These are phyloP conservation scores for Verticillium tricorpus DNA, from an alignment of 2,329 filamentous ascomycete genomes.

Conservation along the genomic window DNA sequence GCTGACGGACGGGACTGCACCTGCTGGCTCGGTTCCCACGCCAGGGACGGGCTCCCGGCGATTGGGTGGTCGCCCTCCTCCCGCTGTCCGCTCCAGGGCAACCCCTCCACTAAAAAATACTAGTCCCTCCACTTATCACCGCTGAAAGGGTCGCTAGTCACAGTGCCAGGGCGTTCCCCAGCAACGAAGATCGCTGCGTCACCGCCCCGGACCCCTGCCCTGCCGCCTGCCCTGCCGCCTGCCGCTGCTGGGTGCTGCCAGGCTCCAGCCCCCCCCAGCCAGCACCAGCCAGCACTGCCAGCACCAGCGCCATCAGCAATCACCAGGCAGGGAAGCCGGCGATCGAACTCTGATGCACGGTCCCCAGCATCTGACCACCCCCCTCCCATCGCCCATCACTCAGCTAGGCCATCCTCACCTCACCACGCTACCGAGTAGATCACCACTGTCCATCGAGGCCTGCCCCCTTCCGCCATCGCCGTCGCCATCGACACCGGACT, in stretches of 20 bases:
- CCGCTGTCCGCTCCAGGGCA: not conserved
- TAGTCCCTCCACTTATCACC: conserved; percentile 4
- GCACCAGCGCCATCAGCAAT: not conserved
- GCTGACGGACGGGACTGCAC: not conserved
- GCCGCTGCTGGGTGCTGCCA: conserved; percentile 2
- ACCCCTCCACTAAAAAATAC: conserved; percentile 2
- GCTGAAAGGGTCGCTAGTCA: not conserved
- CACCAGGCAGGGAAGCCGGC: not conserved
- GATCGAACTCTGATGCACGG: not conserved
- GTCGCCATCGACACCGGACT: not conserved
- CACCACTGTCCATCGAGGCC: not conserved
- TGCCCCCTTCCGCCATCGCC: not conserved
- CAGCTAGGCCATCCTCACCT: not conserved
- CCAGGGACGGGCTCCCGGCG: not conserved
- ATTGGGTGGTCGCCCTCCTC: not conserved
- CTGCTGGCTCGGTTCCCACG: not conserved
- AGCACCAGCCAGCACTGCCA: not conserved
- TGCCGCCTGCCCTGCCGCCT: not conserved
- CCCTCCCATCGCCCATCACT: not conserved
- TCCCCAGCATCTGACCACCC: not conserved
- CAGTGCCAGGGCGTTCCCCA: conserved; percentile 8
- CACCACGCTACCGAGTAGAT: too few species aligned
- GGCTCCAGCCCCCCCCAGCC: not conserved
- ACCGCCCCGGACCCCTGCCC: not conserved
- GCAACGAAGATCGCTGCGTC: conserved; percentile 11